Percentiles rank a stretch among this genome's conserved stretches.
These are phyloP conservation scores for Malbranchea zuffiana DNA, from an alignment of 2,329 filamentous ascomycete genomes.

Conservation along the genomic window DNA sequence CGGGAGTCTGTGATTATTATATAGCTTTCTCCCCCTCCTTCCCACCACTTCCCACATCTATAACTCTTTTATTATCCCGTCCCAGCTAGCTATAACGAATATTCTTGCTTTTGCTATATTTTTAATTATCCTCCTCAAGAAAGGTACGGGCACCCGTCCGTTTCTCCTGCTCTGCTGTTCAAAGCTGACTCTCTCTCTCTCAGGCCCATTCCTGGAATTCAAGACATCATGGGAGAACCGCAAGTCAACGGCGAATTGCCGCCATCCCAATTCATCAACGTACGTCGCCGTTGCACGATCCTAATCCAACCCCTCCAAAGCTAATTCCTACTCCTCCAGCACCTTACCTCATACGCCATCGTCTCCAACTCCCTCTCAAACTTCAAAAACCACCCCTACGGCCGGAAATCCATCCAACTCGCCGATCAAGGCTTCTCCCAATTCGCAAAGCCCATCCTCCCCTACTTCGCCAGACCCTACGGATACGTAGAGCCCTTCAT, in stretches of 20 bases:
- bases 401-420: conserved; percentile 68
- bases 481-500: conserved; percentile 77
- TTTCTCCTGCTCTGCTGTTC: no score
- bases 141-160: no score
- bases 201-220: no score
- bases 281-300: conserved; percentile 17
- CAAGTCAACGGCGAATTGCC: conserved; percentile 42
- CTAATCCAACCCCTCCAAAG: not conserved
- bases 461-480: conserved; percentile 69
- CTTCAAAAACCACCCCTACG: conserved; percentile 72
- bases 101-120: no score
- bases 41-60: not conserved
- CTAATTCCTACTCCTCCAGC: conserved; percentile 41
- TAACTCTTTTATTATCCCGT: no score
- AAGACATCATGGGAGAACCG: conserved; percentile 37
- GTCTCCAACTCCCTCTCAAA: conserved; percentile 66
- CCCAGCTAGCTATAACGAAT: no score
- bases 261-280: conserved; percentile 38
- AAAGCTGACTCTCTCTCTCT: no score
- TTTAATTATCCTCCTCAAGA: no score
- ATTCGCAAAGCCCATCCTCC: conserved; percentile 66
- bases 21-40: no score
- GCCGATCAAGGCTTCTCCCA: conserved; percentile 64
- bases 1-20: no score
- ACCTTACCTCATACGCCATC: conserved; percentile 73